Percentiles rank a stretch among this genome's conserved stretches.
Conservation (phyloP, 106 monocot genomes). For the Platanthera guangdongensis region DNA sequence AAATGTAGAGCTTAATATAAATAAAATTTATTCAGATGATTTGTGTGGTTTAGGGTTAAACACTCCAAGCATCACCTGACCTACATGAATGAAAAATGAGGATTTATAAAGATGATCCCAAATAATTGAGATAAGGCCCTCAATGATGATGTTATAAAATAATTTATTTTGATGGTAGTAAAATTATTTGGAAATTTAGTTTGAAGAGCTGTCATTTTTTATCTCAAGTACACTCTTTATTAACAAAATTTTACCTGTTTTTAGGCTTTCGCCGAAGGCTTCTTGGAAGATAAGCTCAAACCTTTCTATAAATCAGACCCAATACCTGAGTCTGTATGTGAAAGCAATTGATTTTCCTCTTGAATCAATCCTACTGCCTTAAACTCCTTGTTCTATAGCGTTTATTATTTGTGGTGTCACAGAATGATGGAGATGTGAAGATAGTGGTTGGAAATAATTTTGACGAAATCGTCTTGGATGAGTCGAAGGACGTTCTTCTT, state of each 20-base stretch:
- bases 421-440: constrained; percentile 93
- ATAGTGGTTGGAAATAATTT: constrained; percentile 83
- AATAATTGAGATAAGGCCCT: too few species aligned
- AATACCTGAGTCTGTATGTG: constrained; percentile 64
- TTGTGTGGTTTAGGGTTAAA: too few species aligned
- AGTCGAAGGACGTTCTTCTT: constrained; percentile 85
- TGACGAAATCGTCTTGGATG: constrained; percentile 80
- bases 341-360: neutral
- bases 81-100: too few species aligned
- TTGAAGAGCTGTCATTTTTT: neutral
- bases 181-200: neutral
- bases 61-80: too few species aligned
- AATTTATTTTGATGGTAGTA: neutral
- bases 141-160: too few species aligned
- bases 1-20: too few species aligned
- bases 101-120: too few species aligned
- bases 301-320: constrained; percentile 95
- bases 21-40: too few species aligned
- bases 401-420: constrained; percentile 8
- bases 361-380: neutral
- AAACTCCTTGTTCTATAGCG: neutral
- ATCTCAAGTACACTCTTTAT: neutral
- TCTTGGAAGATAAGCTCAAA: constrained; percentile 82
- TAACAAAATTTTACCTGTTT: neutral
- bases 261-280: constrained; percentile 69